A percentile compares a stretch with the other conserved stretches of the same genome.
These are phyloP conservation scores for Picochlorum sp. DNA, from an alignment of 139 green algal species.

Conservation along the genomic window DNA sequence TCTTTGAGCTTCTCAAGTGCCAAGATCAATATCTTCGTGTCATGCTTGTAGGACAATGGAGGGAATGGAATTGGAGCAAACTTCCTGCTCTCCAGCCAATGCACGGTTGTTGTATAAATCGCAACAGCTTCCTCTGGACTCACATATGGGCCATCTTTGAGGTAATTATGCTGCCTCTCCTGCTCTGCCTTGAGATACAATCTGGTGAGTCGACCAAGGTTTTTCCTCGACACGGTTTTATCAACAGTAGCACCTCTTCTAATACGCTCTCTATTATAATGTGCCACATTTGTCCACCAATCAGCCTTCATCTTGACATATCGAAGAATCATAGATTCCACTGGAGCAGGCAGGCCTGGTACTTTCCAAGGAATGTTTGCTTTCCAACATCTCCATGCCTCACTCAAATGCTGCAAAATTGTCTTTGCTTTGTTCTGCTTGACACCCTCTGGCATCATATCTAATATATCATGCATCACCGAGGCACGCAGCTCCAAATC, in stretches of 20 bases:
- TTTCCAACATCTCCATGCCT: slow-evolving; percentile 97
- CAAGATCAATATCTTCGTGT: slow-evolving; percentile 99
- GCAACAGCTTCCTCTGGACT: slow-evolving; percentile 92
- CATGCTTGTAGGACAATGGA: slow-evolving; percentile 99
- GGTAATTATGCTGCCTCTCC: slow-evolving; percentile 99
- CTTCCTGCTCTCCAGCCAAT: slow-evolving; percentile 98
- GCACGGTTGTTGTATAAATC: slow-evolving; percentile 97
- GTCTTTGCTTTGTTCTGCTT: slow-evolving; percentile 93
- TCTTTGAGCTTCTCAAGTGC: slow-evolving; percentile 98
- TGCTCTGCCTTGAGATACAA: slow-evolving; percentile 97
- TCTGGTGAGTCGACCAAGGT: slow-evolving; percentile 96
- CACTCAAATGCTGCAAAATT: slow-evolving; percentile 98
- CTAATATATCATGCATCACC: slow-evolving; percentile 99
- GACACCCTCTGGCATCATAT: slow-evolving; percentile 98
- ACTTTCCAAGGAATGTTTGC: slow-evolving; percentile 98
- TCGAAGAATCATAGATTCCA: slow-evolving; percentile 99
- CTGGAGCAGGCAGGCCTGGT: slow-evolving; percentile 89
- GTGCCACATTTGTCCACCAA: slow-evolving; percentile 99
- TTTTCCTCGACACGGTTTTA: slow-evolving; percentile 99
- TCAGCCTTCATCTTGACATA: slow-evolving; percentile 99
- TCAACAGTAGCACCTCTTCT: slow-evolving; percentile 95
- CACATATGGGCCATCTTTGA: slow-evolving; percentile 92
- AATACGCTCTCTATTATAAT: slow-evolving; percentile 99
- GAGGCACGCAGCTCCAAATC: slow-evolving; percentile 97
- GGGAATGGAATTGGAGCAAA: slow-evolving; percentile 98